Conservation (phyloP, 2,329 filamentous ascomycete species). For the Sarocladiaceae sp. region DNA sequence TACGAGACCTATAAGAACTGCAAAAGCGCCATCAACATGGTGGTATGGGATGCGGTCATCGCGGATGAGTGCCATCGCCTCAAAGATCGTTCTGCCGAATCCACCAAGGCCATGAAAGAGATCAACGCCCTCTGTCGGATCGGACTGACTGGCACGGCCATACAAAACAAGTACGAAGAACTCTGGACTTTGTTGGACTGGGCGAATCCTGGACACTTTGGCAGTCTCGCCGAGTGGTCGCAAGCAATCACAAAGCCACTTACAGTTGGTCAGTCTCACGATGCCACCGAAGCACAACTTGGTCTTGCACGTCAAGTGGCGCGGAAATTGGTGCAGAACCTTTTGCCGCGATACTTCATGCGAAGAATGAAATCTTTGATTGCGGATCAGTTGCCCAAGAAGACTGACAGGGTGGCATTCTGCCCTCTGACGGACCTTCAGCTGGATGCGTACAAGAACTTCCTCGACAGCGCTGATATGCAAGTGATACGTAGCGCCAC, state of each 20-base stretch:
- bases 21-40: constrained; percentile 65
- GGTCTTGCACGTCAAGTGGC: constrained; percentile 76
- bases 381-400: constrained; percentile 86
- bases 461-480: constrained; percentile 64
- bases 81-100: constrained; percentile 72
- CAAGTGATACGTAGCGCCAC: constrained; percentile 61
- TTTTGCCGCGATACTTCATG: constrained; percentile 84
- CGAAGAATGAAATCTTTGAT: constrained; percentile 91
- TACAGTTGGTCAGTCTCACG: constrained; percentile 83
- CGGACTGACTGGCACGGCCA: constrained; percentile 88
- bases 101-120: constrained; percentile 80
- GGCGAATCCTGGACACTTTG: constrained; percentile 77
- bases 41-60: constrained; percentile 90
- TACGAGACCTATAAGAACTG: constrained; percentile 85
- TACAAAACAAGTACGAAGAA: constrained; percentile 97
- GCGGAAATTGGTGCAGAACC: constrained; percentile 74
- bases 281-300: constrained; percentile 78
- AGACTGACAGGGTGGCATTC: constrained; percentile 90
- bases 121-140: constrained; percentile 89
- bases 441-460: constrained; percentile 73
- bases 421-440: constrained; percentile 83
- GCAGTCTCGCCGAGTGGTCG: constrained; percentile 66
- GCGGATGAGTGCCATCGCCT: constrained; percentile 90
- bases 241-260: constrained; percentile 71
- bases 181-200: constrained; percentile 95